Evolutionary conservation across 306 rosid genomes (phyloP).

Genomic region (Trifolium subterraneum): DNA sequence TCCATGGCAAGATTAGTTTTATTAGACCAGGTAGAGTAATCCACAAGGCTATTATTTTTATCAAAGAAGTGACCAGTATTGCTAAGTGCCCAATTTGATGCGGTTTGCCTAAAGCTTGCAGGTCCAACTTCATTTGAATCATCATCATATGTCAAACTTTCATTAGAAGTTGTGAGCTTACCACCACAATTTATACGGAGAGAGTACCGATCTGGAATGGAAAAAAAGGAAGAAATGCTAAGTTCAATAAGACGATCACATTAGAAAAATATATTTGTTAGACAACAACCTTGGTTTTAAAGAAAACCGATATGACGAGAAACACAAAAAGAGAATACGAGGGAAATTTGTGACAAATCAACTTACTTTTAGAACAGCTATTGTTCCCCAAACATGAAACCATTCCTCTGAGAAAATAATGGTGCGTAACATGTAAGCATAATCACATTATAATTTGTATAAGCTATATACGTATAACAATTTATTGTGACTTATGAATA

Average conservation of each 20-base stretch:
- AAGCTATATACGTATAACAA: neutral
- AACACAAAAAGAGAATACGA: too few relatives aligned
- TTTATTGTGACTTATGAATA: neutral
- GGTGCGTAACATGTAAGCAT: constrained; percentile 41
- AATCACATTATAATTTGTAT: neutral
- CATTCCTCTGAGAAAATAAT: constrained; percentile 47
- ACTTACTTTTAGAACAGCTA: constrained; percentile 57
- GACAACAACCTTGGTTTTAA: too few relatives aligned
- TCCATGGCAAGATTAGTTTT: constrained; percentile 44
- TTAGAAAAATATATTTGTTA: too few relatives aligned
- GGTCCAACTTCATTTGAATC: constrained; percentile 49
- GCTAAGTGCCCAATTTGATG: constrained; percentile 63
- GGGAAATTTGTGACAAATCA: neutral
- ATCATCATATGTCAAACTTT: constrained; percentile 45
- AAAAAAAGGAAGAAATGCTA: too few relatives aligned
- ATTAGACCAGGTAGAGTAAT: constrained; percentile 44
- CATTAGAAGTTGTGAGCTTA: constrained; percentile 37
- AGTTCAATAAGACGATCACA: too few relatives aligned
- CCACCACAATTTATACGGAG: constrained; percentile 80
- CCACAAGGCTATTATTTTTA: neutral
- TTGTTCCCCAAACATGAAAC: constrained; percentile 53
- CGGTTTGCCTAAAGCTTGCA: constrained; percentile 36
- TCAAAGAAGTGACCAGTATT: constrained; percentile 67
- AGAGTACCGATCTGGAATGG: constrained; percentile 44
- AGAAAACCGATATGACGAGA: too few relatives aligned